Evolutionary conservation across 164 flowering plant genomes (phyloP).

Genomic region (Sextonia rubra): DNA sequence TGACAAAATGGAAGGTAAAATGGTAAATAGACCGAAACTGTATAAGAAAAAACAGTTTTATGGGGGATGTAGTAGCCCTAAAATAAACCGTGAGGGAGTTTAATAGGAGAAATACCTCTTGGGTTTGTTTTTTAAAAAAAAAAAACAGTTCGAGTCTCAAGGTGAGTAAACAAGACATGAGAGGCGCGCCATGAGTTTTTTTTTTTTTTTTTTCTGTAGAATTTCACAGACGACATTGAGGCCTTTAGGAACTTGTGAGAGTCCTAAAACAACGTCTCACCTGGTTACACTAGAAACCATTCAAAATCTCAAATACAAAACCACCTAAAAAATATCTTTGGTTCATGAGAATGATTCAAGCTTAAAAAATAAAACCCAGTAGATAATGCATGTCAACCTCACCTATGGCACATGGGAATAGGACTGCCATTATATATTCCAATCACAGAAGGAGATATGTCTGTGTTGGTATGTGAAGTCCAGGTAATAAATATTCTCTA

Average conservation of each 20-base stretch:
- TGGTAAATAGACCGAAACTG: not conserved
- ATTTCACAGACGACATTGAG: not conserved
- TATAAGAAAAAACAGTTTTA: too few species aligned
- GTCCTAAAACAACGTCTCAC: not conserved
- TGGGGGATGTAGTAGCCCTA: too few species aligned
- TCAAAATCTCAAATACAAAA: not conserved
- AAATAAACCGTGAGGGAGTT: too few species aligned
- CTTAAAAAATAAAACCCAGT: not conserved
- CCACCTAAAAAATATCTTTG: not conserved
- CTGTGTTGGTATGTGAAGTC: too few species aligned
- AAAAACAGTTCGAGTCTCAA: too few species aligned
- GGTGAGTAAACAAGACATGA: not conserved
- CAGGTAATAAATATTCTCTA: too few species aligned
- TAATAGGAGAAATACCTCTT: not conserved
- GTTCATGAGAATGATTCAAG: not conserved
- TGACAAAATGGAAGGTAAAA: not conserved
- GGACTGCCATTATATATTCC: not conserved
- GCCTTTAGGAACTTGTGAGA: conserved; percentile 4
- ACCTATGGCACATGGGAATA: not conserved
- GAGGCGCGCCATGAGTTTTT: not conserved
- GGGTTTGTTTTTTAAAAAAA: not conserved
- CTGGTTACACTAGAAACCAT: not conserved
- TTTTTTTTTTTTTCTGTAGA: not conserved
- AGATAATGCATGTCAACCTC: not conserved
- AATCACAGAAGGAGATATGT: not conserved